A percentile compares a stretch with the other conserved stretches of the same genome.
phyloP scores from a whole-genome alignment of 1,139 yeast species.

The Saccharomyces hybrid region DNA sequence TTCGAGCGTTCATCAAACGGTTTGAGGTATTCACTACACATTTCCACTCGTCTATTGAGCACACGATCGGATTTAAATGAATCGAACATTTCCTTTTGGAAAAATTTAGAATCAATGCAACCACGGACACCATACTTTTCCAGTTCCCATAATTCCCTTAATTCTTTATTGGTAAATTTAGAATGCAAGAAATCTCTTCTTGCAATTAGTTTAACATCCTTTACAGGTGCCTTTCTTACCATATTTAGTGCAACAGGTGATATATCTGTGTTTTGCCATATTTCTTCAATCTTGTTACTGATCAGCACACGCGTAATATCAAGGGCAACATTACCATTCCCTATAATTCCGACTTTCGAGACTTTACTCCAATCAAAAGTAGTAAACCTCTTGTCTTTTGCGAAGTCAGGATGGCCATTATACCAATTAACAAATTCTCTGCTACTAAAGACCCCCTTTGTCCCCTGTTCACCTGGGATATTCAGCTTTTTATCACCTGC shows the following conservation, averaged over 20 bases:
- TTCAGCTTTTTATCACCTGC: slow-evolving; percentile 49
- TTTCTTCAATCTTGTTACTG: slow-evolving; percentile 44
- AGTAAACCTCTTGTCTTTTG: slow-evolving; percentile 24
- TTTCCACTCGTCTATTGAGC: slow-evolving; percentile 58
- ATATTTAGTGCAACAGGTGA: slow-evolving; percentile 50
- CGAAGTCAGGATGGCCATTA: slow-evolving; percentile 69
- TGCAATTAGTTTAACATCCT: slow-evolving; percentile 66
- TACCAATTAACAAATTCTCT: slow-evolving; percentile 93
- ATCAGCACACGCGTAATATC: slow-evolving; percentile 80
- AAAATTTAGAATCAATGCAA: slow-evolving; percentile 42
- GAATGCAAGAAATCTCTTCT: slow-evolving; percentile 78
- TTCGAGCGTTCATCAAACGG: slow-evolving; percentile 26
- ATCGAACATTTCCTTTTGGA: slow-evolving; percentile 39
- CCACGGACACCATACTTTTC: slow-evolving; percentile 48
- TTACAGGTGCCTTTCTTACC: slow-evolving; percentile 47
- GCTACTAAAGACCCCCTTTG: slow-evolving; percentile 67
- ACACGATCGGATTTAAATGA: slow-evolving; percentile 47
- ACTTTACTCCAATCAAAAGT: slow-evolving; percentile 44
- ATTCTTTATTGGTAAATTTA: slow-evolving; percentile 88
- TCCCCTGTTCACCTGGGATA: slow-evolving; percentile 52
- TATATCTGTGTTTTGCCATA: slow-evolving; percentile 69
- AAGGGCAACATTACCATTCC: slow-evolving; percentile 96
- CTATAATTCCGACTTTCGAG: slow-evolving; percentile 70
- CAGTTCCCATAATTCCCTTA: slow-evolving; percentile 72
- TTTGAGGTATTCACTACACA: slow-evolving; percentile 49